Evolutionary conservation across 2,329 filamentous ascomycete species (phyloP).

Genomic region (Fonsecaea pedrosoi): DNA sequence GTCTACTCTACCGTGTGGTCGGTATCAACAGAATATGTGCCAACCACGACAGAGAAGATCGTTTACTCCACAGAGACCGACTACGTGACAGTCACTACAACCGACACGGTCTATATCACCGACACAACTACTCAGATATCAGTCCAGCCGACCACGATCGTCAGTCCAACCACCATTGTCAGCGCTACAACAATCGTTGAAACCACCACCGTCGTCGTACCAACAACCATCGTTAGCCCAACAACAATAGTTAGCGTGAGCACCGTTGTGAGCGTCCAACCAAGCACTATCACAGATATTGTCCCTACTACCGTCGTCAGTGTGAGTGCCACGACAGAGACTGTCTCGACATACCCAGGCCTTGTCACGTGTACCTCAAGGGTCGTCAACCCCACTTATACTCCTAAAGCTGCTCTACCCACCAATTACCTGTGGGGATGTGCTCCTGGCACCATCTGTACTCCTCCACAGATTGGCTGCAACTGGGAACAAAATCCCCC

Average conservation of each 20-base stretch:
- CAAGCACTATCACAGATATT: conserved; percentile 18
- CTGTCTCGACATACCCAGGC: conserved; percentile 24
- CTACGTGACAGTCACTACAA: conserved; percentile 17
- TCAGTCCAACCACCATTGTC: conserved; percentile 19
- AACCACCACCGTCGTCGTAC: conserved; percentile 7
- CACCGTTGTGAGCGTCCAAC: conserved; percentile 14
- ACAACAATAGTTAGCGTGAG: conserved; percentile 24
- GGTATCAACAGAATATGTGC: conserved; percentile 5
- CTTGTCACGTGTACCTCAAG: conserved; percentile 42
- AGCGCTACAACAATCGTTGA: conserved; percentile 7
- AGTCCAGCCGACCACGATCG: conserved; percentile 19
- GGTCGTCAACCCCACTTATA: conserved; percentile 45
- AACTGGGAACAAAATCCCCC: conserved; percentile 51
- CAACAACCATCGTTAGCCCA: conserved; percentile 12
- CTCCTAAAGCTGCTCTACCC: conserved; percentile 41
- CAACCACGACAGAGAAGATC: neutral
- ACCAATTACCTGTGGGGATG: conserved; percentile 53
- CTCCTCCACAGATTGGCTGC: conserved; percentile 48
- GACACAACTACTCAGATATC: conserved; percentile 5
- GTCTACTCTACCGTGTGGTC: conserved; percentile 14
- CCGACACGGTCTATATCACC: conserved; percentile 3
- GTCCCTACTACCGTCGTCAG: conserved; percentile 13
- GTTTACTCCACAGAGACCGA: conserved; percentile 15
- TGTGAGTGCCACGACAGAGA: conserved; percentile 24
- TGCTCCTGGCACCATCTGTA: conserved; percentile 52